A percentile compares a stretch with the other conserved stretches of the same genome.
These are phyloP conservation scores for Boletus speciosus DNA, from an alignment of 768 basidiomycete genomes.

Conservation along the genomic window DNA sequence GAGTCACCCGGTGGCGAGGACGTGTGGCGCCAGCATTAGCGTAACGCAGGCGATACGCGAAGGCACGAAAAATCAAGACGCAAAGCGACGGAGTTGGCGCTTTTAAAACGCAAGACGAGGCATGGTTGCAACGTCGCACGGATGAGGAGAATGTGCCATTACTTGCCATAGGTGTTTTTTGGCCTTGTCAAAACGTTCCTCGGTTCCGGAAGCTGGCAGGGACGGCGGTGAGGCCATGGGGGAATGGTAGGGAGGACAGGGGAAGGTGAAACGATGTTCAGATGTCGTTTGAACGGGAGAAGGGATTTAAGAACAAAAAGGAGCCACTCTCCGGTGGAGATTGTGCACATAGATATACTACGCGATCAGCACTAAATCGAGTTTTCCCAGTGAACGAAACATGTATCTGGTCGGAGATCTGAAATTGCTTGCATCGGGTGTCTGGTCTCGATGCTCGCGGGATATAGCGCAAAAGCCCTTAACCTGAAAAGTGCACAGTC, in stretches of 20 bases:
- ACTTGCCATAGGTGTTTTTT: conserved; percentile 37
- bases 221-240: conserved; percentile 27
- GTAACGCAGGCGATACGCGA: conserved; percentile 23
- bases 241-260: conserved; percentile 16
- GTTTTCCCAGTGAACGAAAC: conserved; percentile 35
- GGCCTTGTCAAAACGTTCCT: conserved; percentile 35
- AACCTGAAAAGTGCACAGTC: conserved; percentile 30
- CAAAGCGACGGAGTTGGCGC: conserved; percentile 14
- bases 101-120: conserved; percentile 10
- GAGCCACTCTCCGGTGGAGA: conserved; percentile 31
- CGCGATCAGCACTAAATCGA: conserved; percentile 38
- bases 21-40: conserved; percentile 32
- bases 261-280: conserved; percentile 23
- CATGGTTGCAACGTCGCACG: conserved; percentile 11
- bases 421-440: conserved; percentile 31
- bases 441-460: conserved; percentile 38
- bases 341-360: conserved; percentile 41
- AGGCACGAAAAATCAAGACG: conserved; percentile 9
- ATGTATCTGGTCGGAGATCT: conserved; percentile 38
- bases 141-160: conserved; percentile 1
- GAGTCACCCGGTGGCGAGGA: conserved; percentile 17
- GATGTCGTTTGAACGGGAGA: conserved; percentile 21
- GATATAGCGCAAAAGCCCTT: conserved; percentile 34
- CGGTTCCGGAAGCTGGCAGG: conserved; percentile 15
- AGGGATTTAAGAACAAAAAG: conserved; percentile 31